Evolutionary conservation across 1,284 basidiomycete genomes (phyloP).

Genomic region (Moniliophthora roreri): DNA sequence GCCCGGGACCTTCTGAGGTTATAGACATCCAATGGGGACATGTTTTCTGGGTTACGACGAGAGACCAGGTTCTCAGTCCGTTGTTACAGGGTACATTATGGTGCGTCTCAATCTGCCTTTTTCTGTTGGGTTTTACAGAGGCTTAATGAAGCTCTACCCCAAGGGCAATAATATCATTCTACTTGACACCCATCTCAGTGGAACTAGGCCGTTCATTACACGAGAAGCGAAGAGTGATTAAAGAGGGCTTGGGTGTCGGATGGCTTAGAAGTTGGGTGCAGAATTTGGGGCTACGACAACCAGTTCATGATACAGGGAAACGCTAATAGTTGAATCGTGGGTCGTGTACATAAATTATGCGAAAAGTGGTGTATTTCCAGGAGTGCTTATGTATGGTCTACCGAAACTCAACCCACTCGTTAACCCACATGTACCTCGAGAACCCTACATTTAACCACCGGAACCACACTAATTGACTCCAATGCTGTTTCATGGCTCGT

Average conservation of each 20-base stretch:
- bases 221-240: constrained; percentile 27
- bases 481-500: constrained; percentile 74
- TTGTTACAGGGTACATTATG: constrained; percentile 71
- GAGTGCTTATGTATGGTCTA: background rate
- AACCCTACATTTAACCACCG: constrained; percentile 83
- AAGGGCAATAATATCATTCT: constrained; percentile 43
- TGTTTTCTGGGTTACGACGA: constrained; percentile 60
- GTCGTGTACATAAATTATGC: background rate
- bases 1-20: constrained; percentile 32
- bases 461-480: constrained; percentile 87
- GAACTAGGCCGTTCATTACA: constrained; percentile 21
- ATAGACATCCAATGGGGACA: constrained; percentile 57
- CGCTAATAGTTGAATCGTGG: no score
- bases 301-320: background rate
- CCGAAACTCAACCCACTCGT: constrained; percentile 63
- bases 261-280: constrained; percentile 43
- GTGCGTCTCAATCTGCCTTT: constrained; percentile 32
- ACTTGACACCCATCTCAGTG: constrained; percentile 36
- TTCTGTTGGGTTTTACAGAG: background rate
- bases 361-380: background rate
- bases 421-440: constrained; percentile 92
- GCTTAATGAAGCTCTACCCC: background rate
- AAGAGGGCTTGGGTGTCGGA: constrained; percentile 43
- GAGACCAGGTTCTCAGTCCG: constrained; percentile 70
- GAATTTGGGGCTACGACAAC: constrained; percentile 25